phyloP scores from a whole-genome alignment of 1,284 basidiomycete species.

The Volvariella volvacea region DNA sequence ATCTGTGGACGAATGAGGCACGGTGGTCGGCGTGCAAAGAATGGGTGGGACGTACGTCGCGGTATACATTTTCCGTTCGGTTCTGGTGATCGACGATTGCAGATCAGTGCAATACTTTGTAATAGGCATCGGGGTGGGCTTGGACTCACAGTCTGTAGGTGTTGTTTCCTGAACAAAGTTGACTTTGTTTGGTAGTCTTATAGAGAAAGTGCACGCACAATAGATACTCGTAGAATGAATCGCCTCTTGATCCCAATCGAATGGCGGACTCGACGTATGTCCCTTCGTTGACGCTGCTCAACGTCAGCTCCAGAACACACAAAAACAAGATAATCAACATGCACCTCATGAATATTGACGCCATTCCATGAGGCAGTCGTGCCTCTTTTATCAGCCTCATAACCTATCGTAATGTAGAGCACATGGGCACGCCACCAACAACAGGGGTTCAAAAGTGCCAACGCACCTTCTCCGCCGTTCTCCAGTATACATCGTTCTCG shows the following conservation, averaged over 20 bases:
- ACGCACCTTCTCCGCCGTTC: slow-evolving; percentile 65
- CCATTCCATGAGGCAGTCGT: slow-evolving; percentile 65
- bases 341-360: slow-evolving; percentile 81
- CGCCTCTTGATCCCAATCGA: slow-evolving; percentile 86
- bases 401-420: slow-evolving; percentile 35
- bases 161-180: slow-evolving; percentile 86
- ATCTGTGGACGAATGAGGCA: slow-evolving; percentile 41
- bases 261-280: slow-evolving; percentile 73
- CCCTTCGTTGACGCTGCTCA: slow-evolving; percentile 54
- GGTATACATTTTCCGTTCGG: slow-evolving; percentile 74
- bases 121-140: slow-evolving; percentile 7
- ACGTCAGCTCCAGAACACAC: neutral
- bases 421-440: slow-evolving; percentile 5
- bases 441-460: no score
- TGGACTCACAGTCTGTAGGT: slow-evolving; percentile 62
- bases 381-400: slow-evolving; percentile 66
- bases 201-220: slow-evolving; percentile 40
- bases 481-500: slow-evolving; percentile 76
- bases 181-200: no score
- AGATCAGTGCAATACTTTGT: neutral
- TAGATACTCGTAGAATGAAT: slow-evolving; percentile 94
- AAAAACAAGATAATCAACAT: neutral
- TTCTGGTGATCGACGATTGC: no score
- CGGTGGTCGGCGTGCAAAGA: neutral
- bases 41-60: slow-evolving; percentile 41